Evolutionary conservation across 73 alveolate genomes (phyloP).

Genomic region (Paramecium caudatum): DNA sequence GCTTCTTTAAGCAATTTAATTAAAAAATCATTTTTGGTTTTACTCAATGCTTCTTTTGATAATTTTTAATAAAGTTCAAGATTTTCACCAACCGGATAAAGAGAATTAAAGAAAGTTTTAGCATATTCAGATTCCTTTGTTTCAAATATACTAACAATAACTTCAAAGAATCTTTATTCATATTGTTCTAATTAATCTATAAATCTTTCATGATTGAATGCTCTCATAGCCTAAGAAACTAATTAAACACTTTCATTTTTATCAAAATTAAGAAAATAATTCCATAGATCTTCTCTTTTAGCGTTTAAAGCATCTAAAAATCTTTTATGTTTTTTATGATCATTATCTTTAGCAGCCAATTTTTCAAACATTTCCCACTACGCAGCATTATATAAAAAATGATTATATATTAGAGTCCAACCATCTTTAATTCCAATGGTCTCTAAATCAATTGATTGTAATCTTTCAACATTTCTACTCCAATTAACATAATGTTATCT

Average conservation of each 20-base stretch:
- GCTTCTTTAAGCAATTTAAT: conserved; percentile 25
- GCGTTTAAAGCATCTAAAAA: not conserved
- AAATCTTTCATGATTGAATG: conserved; percentile 63
- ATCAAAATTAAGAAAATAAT: conserved; percentile 36
- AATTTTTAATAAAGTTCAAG: not conserved
- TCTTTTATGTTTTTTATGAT: conserved; percentile 50
- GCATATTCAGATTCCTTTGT: conserved; percentile 63
- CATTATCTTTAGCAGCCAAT: not conserved
- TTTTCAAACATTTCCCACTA: conserved; percentile 17
- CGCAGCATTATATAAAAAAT: not conserved
- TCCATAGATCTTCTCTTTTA: conserved; percentile 45
- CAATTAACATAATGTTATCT: conserved; percentile 44
- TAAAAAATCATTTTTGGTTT: conserved; percentile 40
- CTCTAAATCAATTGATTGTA: not conserved
- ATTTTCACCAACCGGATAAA: conserved; percentile 52
- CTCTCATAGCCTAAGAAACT: conserved; percentile 62
- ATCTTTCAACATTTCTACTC: conserved; percentile 45
- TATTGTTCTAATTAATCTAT: conserved; percentile 19
- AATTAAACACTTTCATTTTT: conserved; percentile 47
- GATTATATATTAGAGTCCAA: conserved; percentile 43
- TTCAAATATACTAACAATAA: not conserved
- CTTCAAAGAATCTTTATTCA: conserved; percentile 20
- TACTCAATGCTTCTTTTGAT: not conserved
- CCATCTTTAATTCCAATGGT: conserved; percentile 60
- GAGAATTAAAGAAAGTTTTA: conserved; percentile 6